phyloP scores from a whole-genome alignment of 305 asterid genomes.

The Fraxinus baroniana region DNA sequence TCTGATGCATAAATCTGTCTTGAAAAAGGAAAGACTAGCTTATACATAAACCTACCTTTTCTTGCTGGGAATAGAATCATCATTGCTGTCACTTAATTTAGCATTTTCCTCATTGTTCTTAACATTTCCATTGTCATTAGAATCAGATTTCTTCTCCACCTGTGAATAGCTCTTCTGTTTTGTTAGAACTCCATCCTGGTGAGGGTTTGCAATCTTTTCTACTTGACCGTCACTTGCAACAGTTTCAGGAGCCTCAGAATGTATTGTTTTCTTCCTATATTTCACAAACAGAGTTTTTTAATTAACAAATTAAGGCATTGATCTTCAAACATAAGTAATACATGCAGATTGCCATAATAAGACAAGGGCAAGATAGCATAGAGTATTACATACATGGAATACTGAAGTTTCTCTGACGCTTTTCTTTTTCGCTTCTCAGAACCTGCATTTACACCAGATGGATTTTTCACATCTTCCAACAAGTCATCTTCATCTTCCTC shows the following conservation, averaged over 20 bases:
- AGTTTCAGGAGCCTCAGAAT: constrained; percentile 36
- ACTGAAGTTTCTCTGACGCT: constrained; percentile 48
- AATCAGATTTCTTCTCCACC: constrained; percentile 33
- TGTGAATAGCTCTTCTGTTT: constrained; percentile 29
- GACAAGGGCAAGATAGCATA: constrained; percentile 8
- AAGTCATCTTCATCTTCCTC: constrained; percentile 38
- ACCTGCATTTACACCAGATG: constrained; percentile 34
- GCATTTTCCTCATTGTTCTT: constrained; percentile 31
- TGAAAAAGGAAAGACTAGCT: not conserved
- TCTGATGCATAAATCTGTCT: not conserved
- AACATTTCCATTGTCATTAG: constrained; percentile 28
- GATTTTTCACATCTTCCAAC: constrained; percentile 31
- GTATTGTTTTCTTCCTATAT: constrained; percentile 68
- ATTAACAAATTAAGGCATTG: not conserved
- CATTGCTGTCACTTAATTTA: constrained; percentile 28
- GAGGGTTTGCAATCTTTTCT: constrained; percentile 31
- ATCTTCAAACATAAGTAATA: constrained; percentile 16
- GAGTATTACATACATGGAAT: constrained; percentile 45
- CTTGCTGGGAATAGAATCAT: constrained; percentile 16
- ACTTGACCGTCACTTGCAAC: constrained; percentile 26
- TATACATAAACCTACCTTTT: constrained; percentile 39
- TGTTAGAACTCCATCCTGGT: constrained; percentile 26
- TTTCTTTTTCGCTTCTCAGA: constrained; percentile 61
- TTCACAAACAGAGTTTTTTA: not conserved
- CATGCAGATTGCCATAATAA: not conserved